A percentile compares a stretch with the other conserved stretches of the same genome.
phyloP scores from a whole-genome alignment of 2,329 filamentous ascomycete species.

The Byssoonygena ceratinophila region DNA sequence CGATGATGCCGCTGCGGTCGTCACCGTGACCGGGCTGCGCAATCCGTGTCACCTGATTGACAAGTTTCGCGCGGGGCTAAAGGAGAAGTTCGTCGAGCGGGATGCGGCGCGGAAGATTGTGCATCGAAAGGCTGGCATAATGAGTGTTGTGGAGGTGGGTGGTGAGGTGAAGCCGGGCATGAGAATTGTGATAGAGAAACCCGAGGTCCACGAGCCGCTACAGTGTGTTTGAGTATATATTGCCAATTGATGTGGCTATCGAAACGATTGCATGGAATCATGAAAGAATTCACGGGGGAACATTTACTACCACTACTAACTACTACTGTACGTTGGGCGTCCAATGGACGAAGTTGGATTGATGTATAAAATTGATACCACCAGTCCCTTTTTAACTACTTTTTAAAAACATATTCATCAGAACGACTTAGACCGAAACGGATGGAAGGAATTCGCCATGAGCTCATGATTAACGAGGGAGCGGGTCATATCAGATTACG shows the following conservation, averaged over 20 bases:
- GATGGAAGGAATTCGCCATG: too few relatives aligned
- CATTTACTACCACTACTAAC: too few relatives aligned
- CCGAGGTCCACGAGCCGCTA: constrained; percentile 13
- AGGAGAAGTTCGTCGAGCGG: constrained; percentile 13
- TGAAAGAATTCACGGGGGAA: neutral
- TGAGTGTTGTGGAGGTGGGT: constrained; percentile 20
- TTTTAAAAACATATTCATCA: too few relatives aligned
- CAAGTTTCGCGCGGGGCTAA: constrained; percentile 14
- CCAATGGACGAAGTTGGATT: too few relatives aligned
- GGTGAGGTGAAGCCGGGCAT: constrained; percentile 19
- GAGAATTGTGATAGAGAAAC: constrained; percentile 19
- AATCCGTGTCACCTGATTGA: constrained; percentile 21
- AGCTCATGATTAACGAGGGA: too few relatives aligned
- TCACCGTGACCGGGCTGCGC: constrained; percentile 18
- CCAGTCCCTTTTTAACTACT: too few relatives aligned
- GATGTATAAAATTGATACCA: too few relatives aligned
- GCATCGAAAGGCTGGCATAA: constrained; percentile 19
- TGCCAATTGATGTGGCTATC: neutral
- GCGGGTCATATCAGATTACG: too few relatives aligned
- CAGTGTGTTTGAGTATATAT: constrained; percentile 15
- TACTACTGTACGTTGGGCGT: too few relatives aligned
- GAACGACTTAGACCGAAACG: too few relatives aligned
- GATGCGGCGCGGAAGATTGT: constrained; percentile 16
- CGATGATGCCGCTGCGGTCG: constrained; percentile 4
- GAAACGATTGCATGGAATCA: too few relatives aligned